phyloP scores from a whole-genome alignment of 2,329 filamentous ascomycete species.

The Dothideomycetes sp. region DNA sequence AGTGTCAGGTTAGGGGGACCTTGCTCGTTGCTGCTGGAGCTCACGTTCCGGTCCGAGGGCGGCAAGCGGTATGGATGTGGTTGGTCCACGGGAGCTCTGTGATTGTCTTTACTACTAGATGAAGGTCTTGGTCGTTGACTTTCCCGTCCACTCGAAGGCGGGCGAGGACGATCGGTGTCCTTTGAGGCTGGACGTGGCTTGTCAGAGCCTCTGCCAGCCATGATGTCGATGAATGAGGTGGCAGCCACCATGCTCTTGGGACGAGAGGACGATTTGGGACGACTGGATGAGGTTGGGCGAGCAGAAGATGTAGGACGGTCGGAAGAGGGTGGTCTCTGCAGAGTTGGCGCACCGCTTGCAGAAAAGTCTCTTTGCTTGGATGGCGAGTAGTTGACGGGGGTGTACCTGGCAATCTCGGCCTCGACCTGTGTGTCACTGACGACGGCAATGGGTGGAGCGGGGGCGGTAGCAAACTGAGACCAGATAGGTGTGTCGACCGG shows the following conservation, averaged over 20 bases:
- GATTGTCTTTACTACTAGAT: no score
- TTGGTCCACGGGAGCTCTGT: no score
- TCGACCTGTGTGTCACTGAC: slow-evolving; percentile 20
- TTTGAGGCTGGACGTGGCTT: no score
- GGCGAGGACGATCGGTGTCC: no score
- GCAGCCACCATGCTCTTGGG: slow-evolving; percentile 16
- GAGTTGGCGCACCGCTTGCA: slow-evolving; percentile 33
- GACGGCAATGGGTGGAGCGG: background rate
- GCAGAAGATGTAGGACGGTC: slow-evolving; percentile 6
- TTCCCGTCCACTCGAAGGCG: no score
- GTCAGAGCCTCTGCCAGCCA: no score
- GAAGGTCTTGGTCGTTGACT: no score
- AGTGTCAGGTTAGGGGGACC: slow-evolving; percentile 17
- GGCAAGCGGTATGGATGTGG: no score
- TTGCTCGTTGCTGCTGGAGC: slow-evolving; percentile 23
- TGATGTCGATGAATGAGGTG: slow-evolving; percentile 15
- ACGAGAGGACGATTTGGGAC: background rate
- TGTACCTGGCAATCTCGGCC: slow-evolving; percentile 48
- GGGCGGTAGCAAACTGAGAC: slow-evolving; percentile 55
- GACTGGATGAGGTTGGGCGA: background rate
- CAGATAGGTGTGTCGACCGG: slow-evolving; percentile 61
- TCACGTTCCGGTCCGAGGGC: slow-evolving; percentile 24
- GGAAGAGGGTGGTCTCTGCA: slow-evolving; percentile 13
- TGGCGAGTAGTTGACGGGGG: slow-evolving; percentile 48
- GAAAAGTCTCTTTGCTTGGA: slow-evolving; percentile 52